phyloP scores from a whole-genome alignment of 2,329 filamentous ascomycete species.

The Didymella lethalis region DNA sequence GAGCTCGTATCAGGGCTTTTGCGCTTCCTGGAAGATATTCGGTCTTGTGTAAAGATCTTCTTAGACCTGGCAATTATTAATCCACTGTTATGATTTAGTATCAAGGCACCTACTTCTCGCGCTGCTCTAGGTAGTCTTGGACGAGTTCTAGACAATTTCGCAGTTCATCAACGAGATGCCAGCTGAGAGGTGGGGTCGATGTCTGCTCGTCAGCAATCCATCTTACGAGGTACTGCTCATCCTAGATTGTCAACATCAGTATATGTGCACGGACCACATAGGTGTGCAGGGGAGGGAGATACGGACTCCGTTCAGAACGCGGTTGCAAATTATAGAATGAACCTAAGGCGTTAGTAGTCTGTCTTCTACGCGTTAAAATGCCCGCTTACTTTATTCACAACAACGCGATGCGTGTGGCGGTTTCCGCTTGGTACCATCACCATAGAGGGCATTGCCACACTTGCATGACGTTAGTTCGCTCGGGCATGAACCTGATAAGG shows the following conservation, averaged over 20 bases:
- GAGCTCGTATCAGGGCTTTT: slow-evolving; percentile 34
- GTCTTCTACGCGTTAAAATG: slow-evolving; percentile 9
- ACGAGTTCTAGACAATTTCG: slow-evolving; percentile 50
- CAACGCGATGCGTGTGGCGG: slow-evolving; percentile 31
- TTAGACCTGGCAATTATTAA: slow-evolving; percentile 25
- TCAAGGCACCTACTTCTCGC: slow-evolving; percentile 30
- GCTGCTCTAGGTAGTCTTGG: slow-evolving; percentile 53
- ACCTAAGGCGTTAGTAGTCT: slow-evolving; percentile 25
- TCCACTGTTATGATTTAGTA: neutral
- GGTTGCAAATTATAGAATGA: slow-evolving; percentile 38
- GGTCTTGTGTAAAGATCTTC: neutral
- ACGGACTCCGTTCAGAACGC: slow-evolving; percentile 37
- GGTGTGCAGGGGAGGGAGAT: neutral
- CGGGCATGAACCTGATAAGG: neutral
- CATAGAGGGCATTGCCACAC: slow-evolving; percentile 35
- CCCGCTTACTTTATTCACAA: slow-evolving; percentile 34
- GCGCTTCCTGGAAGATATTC: slow-evolving; percentile 30
- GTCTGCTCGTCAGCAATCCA: slow-evolving; percentile 43
- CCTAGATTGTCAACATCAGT: slow-evolving; percentile 38
- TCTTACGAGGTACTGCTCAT: slow-evolving; percentile 54
- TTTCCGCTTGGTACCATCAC: slow-evolving; percentile 38
- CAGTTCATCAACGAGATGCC: slow-evolving; percentile 55
- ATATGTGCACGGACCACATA: slow-evolving; percentile 27
- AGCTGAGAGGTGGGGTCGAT: slow-evolving; percentile 48
- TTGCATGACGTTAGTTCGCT: slow-evolving; percentile 21